Conservation (phyloP, 1,139 yeast species). For the Suhomyces panamericanus region DNA sequence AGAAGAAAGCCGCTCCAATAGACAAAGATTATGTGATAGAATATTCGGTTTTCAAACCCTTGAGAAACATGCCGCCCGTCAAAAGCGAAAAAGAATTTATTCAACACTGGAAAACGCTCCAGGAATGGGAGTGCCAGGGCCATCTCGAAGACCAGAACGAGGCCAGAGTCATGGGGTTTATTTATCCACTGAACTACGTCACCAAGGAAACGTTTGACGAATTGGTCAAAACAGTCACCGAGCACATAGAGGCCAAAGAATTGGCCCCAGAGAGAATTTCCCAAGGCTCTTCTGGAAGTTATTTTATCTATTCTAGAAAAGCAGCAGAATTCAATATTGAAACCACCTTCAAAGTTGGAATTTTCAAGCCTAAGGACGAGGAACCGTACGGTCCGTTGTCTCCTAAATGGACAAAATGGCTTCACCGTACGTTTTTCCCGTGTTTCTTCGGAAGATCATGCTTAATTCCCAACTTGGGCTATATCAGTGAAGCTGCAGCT, state of each 20-base stretch:
- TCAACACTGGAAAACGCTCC: slow-evolving; percentile 17
- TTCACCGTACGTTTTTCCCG: slow-evolving; percentile 72
- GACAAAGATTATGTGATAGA: slow-evolving; percentile 36
- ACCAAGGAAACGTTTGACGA: slow-evolving; percentile 32
- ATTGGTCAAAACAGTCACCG: slow-evolving; percentile 39
- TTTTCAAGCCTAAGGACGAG: slow-evolving; percentile 79
- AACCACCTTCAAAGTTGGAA: slow-evolving; percentile 42
- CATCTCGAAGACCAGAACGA: slow-evolving; percentile 5
- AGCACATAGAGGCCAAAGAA: slow-evolving; percentile 40
- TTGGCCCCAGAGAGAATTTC: slow-evolving; percentile 53
- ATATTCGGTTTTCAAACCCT: slow-evolving; percentile 53
- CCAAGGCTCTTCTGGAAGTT: slow-evolving; percentile 73
- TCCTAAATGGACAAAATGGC: slow-evolving; percentile 82
- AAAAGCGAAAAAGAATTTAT: slow-evolving; percentile 19
- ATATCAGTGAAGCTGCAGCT: slow-evolving; percentile 73
- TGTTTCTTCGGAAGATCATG: slow-evolving; percentile 78
- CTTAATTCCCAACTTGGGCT: slow-evolving; percentile 70
- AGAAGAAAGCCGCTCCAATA: background rate
- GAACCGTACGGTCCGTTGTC: slow-evolving; percentile 80
- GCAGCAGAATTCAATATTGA: slow-evolving; percentile 3
- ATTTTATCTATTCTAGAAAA: slow-evolving; percentile 48
- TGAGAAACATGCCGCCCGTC: slow-evolving; percentile 25
- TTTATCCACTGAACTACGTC: slow-evolving; percentile 29
- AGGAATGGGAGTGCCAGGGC: slow-evolving; percentile 9
- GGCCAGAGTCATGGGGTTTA: slow-evolving; percentile 8